Conservation (phyloP, 257 asterid genomes). For the Gentiana straminea region DNA sequence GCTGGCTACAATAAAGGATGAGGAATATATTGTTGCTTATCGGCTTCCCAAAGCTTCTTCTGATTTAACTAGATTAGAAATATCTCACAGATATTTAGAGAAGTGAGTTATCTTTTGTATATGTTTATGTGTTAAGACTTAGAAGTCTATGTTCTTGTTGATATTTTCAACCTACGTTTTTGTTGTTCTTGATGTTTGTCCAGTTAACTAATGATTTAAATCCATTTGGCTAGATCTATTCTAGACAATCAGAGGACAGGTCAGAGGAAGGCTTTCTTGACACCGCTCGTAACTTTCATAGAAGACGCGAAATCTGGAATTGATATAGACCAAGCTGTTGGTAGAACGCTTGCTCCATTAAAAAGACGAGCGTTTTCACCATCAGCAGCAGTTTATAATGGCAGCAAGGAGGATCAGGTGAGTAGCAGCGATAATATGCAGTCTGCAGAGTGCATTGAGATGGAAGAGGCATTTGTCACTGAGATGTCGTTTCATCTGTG, state of each 20-base stretch:
- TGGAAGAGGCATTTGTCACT: slow-evolving; percentile 36
- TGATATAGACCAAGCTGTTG: slow-evolving; percentile 62
- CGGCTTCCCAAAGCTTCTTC: slow-evolving; percentile 58
- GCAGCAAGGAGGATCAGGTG: slow-evolving; percentile 16
- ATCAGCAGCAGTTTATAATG: slow-evolving; percentile 19
- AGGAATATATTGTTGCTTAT: slow-evolving; percentile 85
- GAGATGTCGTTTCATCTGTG: slow-evolving; percentile 63
- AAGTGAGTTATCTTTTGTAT: slow-evolving; percentile 37
- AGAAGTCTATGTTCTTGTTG: background rate
- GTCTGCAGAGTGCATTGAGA: slow-evolving; percentile 31
- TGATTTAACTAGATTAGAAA: slow-evolving; percentile 60
- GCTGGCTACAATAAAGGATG: slow-evolving; percentile 65
- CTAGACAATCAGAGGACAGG: slow-evolving; percentile 26
- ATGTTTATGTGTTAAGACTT: background rate
- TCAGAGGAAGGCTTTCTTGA: slow-evolving; percentile 73
- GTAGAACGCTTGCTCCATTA: slow-evolving; percentile 53
- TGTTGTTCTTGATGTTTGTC: background rate
- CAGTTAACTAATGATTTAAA: slow-evolving; percentile 1
- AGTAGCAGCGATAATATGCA: slow-evolving; percentile 18
- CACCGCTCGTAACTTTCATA: slow-evolving; percentile 74
- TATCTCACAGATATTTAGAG: slow-evolving; percentile 60
- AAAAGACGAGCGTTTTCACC: slow-evolving; percentile 33
- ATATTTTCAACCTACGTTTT: background rate
- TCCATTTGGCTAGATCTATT: slow-evolving; percentile 27
- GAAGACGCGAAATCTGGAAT: slow-evolving; percentile 63